Base-by-base conservation (phyloP, 1,284 basidiomycete species). In the Sanguinoderma infundibulare region DNA sequence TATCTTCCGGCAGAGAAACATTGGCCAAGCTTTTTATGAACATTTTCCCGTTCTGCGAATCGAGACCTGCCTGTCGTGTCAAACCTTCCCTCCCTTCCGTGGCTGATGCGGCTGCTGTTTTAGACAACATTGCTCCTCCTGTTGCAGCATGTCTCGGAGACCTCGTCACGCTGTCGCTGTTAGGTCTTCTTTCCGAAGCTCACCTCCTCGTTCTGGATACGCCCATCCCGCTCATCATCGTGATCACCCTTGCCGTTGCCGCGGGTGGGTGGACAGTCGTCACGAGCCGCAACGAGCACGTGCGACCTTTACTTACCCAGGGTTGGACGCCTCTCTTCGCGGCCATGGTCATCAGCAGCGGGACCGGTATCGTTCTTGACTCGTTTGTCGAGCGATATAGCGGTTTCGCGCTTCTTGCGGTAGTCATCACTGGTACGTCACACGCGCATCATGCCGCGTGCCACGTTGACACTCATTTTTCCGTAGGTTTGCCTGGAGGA, bases 41-140 rank as follows among this genome's bases (percentile, higher is more conserved):
- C n/a, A n/a, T n/a, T n/a, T n/a, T n/a, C n/a, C n/a, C n/a, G n/a
- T n/a, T n/a, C n/a, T n/a, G n/a, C n/a, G n/a, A n/a, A n/a, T n/a
- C n/a, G n/a, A n/a, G n/a, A n/a, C n/a, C n/a, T n/a, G n/a, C n/a
- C n/a, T n/a, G n/a, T n/a, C n/a, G n/a, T n/a, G n/a, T n/a, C n/a
- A n/a, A n/a, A n/a, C n/a, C n/a, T n/a, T n/a, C n/a, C n/a, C n/a
- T n/a, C n/a, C n/a, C n/a, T 40, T 52, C 26, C 53, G 0, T 2
- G 26, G n/a, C n/a, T 42, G 22, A 44, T 65, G 15, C 54, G 56
- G 55, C 51, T 44, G 40, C 3, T 42, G 15, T 49, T 3, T 67
- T 40, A 94, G 95, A 98, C 73, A 98, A 98, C 74, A 97, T 98
- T 66, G 94, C 96, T 3, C 94, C 96, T 0, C 95, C 97, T 0